phyloP scores from a whole-genome alignment of 768 basidiomycete species.

The Lyophyllum shimeji region DNA sequence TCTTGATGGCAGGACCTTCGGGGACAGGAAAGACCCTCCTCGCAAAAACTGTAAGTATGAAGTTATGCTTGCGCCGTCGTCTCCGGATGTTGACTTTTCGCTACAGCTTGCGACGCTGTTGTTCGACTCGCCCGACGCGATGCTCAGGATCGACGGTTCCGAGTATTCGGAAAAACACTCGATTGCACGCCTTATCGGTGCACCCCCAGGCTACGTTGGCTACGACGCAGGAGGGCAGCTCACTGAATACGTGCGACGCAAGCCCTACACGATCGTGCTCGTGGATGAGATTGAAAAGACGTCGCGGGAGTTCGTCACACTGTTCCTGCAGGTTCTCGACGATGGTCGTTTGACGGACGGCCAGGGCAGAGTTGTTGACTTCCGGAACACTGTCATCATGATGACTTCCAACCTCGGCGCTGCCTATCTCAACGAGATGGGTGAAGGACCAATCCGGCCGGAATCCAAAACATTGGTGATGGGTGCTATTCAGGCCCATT shows the following conservation, averaged over 20 bases:
- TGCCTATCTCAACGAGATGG: conserved; percentile 70
- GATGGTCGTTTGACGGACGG: conserved; percentile 92
- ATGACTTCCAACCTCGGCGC: conserved; percentile 94
- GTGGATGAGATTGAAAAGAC: conserved; percentile 94
- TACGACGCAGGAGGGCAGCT: conserved; percentile 89
- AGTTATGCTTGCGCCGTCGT: background rate
- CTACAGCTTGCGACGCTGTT: conserved; percentile 79
- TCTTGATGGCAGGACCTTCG: conserved; percentile 89
- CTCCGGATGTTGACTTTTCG: conserved; percentile 6
- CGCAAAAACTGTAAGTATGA: conserved; percentile 74
- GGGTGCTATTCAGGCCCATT: conserved; percentile 77
- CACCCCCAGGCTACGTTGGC: conserved; percentile 88
- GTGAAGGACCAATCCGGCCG: conserved; percentile 64
- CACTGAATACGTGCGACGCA: conserved; percentile 90
- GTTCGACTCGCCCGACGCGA: conserved; percentile 88
- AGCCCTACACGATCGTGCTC: conserved; percentile 84
- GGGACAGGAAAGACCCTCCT: conserved; percentile 91
- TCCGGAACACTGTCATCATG: conserved; percentile 90
- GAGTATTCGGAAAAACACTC: conserved; percentile 84
- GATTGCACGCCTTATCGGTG: conserved; percentile 51
- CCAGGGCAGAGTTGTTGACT: conserved; percentile 86
- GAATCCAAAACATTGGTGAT: conserved; percentile 69
- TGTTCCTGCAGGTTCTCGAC: conserved; percentile 79
- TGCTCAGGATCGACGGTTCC: conserved; percentile 91
- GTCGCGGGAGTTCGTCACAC: conserved; percentile 56